phyloP scores from a whole-genome alignment of 345 rosid genomes.

The Nephelium lappaceum region DNA sequence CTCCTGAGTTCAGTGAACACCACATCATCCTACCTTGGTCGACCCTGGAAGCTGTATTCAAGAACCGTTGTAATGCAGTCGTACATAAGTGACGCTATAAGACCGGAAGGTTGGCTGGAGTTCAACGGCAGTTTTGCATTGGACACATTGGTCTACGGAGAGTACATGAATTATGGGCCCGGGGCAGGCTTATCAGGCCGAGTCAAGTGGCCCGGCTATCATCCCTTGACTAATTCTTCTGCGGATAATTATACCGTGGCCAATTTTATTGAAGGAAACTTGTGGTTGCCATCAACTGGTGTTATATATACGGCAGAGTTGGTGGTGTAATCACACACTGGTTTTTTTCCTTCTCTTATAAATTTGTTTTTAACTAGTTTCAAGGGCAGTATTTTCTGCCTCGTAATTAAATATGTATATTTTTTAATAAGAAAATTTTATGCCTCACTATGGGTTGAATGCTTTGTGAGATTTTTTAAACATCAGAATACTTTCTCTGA shows the following conservation, averaged over 20 bases:
- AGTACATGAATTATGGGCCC: constrained; percentile 68
- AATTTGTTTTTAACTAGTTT: neutral
- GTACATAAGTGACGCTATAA: constrained; percentile 46
- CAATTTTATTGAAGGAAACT: constrained; percentile 65
- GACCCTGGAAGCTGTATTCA: constrained; percentile 88
- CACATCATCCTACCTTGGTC: constrained; percentile 67
- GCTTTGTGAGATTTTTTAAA: too few relatives aligned
- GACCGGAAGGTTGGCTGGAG: constrained; percentile 81
- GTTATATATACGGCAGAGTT: constrained; percentile 46
- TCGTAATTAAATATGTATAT: neutral
- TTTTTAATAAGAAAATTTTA: too few relatives aligned
- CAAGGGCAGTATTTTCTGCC: neutral
- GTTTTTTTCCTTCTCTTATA: neutral
- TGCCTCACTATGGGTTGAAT: too few relatives aligned
- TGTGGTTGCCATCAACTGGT: constrained; percentile 72
- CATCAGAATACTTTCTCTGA: too few relatives aligned
- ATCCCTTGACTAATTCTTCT: constrained; percentile 34
- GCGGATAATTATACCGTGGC: constrained; percentile 71
- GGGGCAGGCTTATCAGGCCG: constrained; percentile 52
- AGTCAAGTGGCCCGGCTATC: constrained; percentile 85
- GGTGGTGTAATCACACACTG: constrained; percentile 9
- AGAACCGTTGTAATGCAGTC: constrained; percentile 81
- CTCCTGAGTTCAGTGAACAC: constrained; percentile 45
- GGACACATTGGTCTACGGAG: constrained; percentile 67
- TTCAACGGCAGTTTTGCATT: constrained; percentile 64